Conservation (phyloP, 1,139 yeast species). For the Torulaspora pretoriensis region DNA sequence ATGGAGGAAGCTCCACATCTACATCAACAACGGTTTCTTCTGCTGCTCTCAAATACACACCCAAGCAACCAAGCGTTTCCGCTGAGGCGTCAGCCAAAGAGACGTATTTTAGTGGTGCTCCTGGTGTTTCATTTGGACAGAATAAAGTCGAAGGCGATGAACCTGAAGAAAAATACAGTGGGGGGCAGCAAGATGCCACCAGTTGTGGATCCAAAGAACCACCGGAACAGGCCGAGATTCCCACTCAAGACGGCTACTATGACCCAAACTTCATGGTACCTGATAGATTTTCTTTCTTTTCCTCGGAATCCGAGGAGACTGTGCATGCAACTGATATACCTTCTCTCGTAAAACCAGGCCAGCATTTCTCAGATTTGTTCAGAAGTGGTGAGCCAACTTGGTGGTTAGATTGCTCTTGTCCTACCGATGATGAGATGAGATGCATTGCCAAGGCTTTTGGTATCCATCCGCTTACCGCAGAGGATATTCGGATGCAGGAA, state of each 20-base stretch:
- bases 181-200: neutral
- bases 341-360: constrained; percentile 61
- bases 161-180: constrained; percentile 15
- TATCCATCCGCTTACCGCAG: constrained; percentile 81
- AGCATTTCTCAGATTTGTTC: constrained; percentile 63
- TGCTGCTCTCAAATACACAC: constrained; percentile 65
- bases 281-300: constrained; percentile 79
- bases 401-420: constrained; percentile 75
- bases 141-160: constrained; percentile 40
- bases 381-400: constrained; percentile 47
- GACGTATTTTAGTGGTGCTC: constrained; percentile 9
- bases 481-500: constrained; percentile 81
- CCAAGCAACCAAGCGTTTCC: constrained; percentile 30
- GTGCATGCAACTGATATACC: constrained; percentile 85
- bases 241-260: constrained; percentile 5
- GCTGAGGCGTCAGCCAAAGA: constrained; percentile 10
- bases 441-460: constrained; percentile 66
- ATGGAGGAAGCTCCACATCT: constrained; percentile 31
- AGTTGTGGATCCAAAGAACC: neutral
- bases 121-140: constrained; percentile 39
- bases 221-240: constrained; percentile 4
- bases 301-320: constrained; percentile 78
- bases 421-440: constrained; percentile 66
- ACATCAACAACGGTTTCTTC: constrained; percentile 35
- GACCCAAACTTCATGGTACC: constrained; percentile 40